Conservation (phyloP, 192 early-diverging fungal genomes). For the Backusella westeae region DNA sequence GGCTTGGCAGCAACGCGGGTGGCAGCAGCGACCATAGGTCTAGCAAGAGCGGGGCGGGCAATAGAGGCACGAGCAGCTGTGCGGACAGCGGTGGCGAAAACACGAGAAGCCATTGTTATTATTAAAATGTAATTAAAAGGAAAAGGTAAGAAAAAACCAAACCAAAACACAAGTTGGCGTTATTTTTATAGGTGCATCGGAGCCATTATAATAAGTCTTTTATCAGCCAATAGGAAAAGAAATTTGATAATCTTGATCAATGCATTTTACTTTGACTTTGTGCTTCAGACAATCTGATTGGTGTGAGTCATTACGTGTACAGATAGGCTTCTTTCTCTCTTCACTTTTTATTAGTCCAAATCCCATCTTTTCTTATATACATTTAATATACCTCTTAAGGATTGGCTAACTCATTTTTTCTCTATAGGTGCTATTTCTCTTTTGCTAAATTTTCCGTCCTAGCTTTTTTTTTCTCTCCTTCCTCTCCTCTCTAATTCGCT, state of each 20-base stretch:
- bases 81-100: constrained; percentile 32
- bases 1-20: constrained; percentile 26
- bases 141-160: constrained; percentile 1
- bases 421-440: background rate
- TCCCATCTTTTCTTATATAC: constrained; percentile 6
- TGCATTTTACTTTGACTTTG: background rate
- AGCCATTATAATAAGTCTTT: background rate
- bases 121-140: background rate
- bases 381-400: background rate
- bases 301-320: constrained; percentile 29
- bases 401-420: background rate
- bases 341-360: constrained; percentile 6
- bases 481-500: background rate
- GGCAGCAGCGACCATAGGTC: constrained; percentile 25
- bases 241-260: constrained; percentile 14
- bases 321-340: background rate
- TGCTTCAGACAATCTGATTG: constrained; percentile 11
- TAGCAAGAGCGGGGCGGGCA: constrained; percentile 24
- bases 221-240: constrained; percentile 12
- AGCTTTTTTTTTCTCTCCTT: background rate
- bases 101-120: constrained; percentile 33
- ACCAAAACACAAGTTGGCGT: background rate
- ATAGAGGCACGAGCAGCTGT: constrained; percentile 29
- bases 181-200: constrained; percentile 12
- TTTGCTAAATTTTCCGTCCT: background rate